These are phyloP conservation scores for Candida orba DNA, from an alignment of 805 yeast species.

Conservation along the genomic window DNA sequence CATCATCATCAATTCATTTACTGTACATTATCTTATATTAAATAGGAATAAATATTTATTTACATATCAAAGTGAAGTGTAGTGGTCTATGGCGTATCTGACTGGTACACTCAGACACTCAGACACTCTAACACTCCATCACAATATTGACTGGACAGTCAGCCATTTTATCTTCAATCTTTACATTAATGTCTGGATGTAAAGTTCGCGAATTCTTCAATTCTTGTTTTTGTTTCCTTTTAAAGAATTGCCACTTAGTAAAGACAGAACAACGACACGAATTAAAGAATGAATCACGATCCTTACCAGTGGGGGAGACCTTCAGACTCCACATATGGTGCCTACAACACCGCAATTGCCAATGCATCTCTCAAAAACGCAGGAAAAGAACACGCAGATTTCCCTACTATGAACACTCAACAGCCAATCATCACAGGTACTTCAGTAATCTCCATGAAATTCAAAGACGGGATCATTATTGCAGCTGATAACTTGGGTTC, in stretches of 20 bases:
- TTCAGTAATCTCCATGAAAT: constrained; percentile 87
- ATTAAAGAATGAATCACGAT: constrained; percentile 75
- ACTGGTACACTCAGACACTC: no score
- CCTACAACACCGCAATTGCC: constrained; percentile 69
- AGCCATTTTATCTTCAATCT: no score
- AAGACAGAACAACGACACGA: not conserved
- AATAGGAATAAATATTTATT: not conserved
- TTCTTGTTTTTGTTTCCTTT: no score
- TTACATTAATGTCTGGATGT: not conserved
- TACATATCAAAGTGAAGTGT: no score
- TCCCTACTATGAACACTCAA: constrained; percentile 82
- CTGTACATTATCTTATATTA: not conserved
- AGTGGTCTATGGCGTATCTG: no score
- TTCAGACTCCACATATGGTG: constrained; percentile 70
- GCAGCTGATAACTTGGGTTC: constrained; percentile 95
- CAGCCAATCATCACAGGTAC: constrained; percentile 96
- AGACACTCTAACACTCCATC: no score
- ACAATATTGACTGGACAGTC: no score
- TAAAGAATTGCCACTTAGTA: not conserved
- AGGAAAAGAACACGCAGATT: constrained; percentile 22
- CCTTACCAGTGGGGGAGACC: constrained; percentile 97
- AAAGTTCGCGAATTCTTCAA: not conserved
- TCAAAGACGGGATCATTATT: constrained; percentile 80
- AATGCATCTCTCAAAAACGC: constrained; percentile 34
- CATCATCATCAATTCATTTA: no score